Evolutionary conservation across 2,329 filamentous ascomycete genomes (phyloP).

Genomic region (Hypoxylon sp.): DNA sequence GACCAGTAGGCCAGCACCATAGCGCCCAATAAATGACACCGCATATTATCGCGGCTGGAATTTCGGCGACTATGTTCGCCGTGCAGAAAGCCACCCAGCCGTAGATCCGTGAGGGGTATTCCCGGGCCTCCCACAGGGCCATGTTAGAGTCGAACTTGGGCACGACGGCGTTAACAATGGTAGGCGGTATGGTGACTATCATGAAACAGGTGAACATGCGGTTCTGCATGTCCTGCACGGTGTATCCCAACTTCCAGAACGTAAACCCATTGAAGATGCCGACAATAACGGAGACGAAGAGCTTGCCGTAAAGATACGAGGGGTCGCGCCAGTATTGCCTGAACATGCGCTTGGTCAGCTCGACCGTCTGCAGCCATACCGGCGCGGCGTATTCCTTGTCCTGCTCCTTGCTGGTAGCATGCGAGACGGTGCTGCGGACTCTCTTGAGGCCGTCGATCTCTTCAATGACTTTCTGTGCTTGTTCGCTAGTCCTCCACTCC

Average conservation of each 20-base stretch:
- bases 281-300: slow-evolving; percentile 79
- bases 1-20: slow-evolving; percentile 83
- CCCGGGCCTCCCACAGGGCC: slow-evolving; percentile 79
- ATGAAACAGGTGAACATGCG: slow-evolving; percentile 82
- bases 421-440: slow-evolving; percentile 45
- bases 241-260: slow-evolving; percentile 78
- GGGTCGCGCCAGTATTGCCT: slow-evolving; percentile 82
- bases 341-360: slow-evolving; percentile 80
- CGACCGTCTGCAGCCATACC: slow-evolving; percentile 71
- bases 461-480: slow-evolving; percentile 70
- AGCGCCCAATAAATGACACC: slow-evolving; percentile 78
- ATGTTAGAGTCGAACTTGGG: slow-evolving; percentile 85
- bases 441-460: slow-evolving; percentile 76
- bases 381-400: slow-evolving; percentile 77
- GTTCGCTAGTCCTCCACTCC: slow-evolving; percentile 77
- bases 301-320: slow-evolving; percentile 81
- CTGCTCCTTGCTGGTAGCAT: slow-evolving; percentile 59
- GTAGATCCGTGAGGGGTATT: slow-evolving; percentile 82
- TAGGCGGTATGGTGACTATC: slow-evolving; percentile 76
- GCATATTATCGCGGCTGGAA: slow-evolving; percentile 77
- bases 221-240: slow-evolving; percentile 79
- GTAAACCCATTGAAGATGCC: slow-evolving; percentile 87
- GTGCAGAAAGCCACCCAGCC: slow-evolving; percentile 83
- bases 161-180: slow-evolving; percentile 79
- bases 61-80: slow-evolving; percentile 79